These are phyloP conservation scores for Phytophthora sojae DNA, from an alignment of 352 stramenopile species.

Conservation along the genomic window DNA sequence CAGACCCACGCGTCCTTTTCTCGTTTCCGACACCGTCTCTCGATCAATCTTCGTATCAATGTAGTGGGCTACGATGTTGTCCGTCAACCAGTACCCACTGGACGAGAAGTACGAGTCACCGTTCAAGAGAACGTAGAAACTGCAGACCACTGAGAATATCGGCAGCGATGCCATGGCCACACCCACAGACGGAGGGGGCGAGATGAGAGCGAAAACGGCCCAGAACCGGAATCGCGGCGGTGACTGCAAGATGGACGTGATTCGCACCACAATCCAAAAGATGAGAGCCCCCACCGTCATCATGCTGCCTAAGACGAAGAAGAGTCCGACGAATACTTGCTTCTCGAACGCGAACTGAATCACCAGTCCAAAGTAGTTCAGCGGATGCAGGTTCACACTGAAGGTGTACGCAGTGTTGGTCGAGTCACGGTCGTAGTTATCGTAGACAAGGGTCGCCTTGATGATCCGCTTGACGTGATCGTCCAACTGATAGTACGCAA, in stretches of 20 bases:
- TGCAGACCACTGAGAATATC: conserved; percentile 74
- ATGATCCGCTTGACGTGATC: conserved; percentile 94
- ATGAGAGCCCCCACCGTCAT: conserved; percentile 84
- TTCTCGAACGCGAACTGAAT: conserved; percentile 97
- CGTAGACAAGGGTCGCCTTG: conserved; percentile 86
- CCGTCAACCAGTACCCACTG: conserved; percentile 79
- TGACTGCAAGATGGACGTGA: conserved; percentile 92
- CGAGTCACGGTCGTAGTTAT: conserved; percentile 94
- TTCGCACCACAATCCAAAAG: conserved; percentile 92
- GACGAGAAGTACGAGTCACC: conserved; percentile 52
- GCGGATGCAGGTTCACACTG: conserved; percentile 90
- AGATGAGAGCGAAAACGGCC: conserved; percentile 92
- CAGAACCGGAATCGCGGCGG: conserved; percentile 94
- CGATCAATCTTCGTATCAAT: conserved; percentile 88
- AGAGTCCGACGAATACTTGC: conserved; percentile 94
- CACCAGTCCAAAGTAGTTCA: conserved; percentile 96
- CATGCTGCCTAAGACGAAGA: conserved; percentile 91
- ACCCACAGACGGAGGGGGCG: conserved; percentile 87
- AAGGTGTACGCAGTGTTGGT: conserved; percentile 92
- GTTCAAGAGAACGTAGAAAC: conserved; percentile 79
- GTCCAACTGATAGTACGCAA: conserved; percentile 96
- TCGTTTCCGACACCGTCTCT: conserved; percentile 59
- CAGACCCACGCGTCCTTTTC: conserved; percentile 92
- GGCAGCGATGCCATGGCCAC: conserved; percentile 91
- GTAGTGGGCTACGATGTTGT: conserved; percentile 89